Evolutionary conservation across 345 rosid genomes (phyloP).

Genomic region (Xanthoceras sorbifolium): DNA sequence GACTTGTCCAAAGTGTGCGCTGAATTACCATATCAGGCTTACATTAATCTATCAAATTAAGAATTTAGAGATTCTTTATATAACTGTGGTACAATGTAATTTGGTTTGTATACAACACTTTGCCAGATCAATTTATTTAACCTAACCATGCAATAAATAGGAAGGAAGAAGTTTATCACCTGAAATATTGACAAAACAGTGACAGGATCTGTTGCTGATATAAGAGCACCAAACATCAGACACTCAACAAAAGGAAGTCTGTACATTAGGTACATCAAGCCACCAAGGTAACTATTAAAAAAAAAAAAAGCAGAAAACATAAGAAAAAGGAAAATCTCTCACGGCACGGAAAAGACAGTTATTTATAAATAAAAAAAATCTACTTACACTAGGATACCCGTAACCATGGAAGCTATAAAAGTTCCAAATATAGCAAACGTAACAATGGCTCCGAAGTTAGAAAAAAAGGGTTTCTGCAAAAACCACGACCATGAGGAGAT

Average conservation of each 20-base stretch:
- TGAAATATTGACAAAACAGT: slow-evolving; percentile 97
- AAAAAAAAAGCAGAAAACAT: slow-evolving; percentile 23
- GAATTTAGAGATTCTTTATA: neutral
- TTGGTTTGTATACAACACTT: slow-evolving; percentile 1
- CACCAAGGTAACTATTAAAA: slow-evolving; percentile 82
- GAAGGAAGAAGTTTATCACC: slow-evolving; percentile 40
- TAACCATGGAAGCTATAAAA: slow-evolving; percentile 78
- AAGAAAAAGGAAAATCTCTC: neutral
- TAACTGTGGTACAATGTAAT: neutral
- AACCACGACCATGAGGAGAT: slow-evolving; percentile 9
- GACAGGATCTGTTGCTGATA: slow-evolving; percentile 99
- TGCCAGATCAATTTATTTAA: neutral
- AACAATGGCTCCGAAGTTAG: slow-evolving; percentile 96
- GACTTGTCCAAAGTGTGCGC: neutral
- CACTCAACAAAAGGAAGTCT: slow-evolving; percentile 91
- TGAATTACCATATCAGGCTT: neutral
- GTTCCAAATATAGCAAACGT: slow-evolving; percentile 91
- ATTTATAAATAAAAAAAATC: slow-evolving; percentile 16
- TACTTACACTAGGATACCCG: slow-evolving; percentile 89
- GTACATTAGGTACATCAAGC: slow-evolving; percentile 80
- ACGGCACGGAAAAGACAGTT: neutral
- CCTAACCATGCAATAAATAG: slow-evolving; percentile 14
- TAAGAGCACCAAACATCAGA: slow-evolving; percentile 97
- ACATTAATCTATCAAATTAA: neutral
- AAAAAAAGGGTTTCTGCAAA: slow-evolving; percentile 91